These are phyloP conservation scores for Nemania serpens DNA, from an alignment of 2,329 filamentous ascomycete species.

Conservation along the genomic window DNA sequence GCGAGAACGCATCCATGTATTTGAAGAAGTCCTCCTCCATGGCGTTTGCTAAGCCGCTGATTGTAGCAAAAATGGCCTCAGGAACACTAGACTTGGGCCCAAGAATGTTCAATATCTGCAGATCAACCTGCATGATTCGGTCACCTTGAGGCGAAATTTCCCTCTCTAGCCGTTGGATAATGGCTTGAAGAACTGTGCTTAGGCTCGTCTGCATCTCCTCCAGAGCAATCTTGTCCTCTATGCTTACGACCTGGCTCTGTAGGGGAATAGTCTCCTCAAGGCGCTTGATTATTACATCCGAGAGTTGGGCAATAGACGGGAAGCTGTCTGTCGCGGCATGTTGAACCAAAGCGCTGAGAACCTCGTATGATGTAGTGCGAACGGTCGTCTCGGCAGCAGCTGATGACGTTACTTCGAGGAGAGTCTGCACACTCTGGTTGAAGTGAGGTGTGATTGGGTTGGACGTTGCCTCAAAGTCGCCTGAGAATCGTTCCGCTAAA, in stretches of 20 bases:
- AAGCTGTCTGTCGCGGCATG: constrained; percentile 89
- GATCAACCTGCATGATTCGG: constrained; percentile 87
- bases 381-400: constrained; percentile 84
- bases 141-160: constrained; percentile 91
- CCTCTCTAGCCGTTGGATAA: constrained; percentile 87
- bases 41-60: constrained; percentile 88
- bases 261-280: constrained; percentile 88
- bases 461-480: constrained; percentile 74
- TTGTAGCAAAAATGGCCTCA: constrained; percentile 88
- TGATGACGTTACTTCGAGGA: constrained; percentile 84
- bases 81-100: constrained; percentile 90
- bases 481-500: constrained; percentile 91
- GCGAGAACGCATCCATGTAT: constrained; percentile 96
- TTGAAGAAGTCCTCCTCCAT: constrained; percentile 92
- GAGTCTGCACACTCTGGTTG: constrained; percentile 83
- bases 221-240: constrained; percentile 93
- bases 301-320: constrained; percentile 77
- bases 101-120: constrained; percentile 78
- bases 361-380: constrained; percentile 94
- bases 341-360: constrained; percentile 91
- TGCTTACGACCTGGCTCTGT: constrained; percentile 91
- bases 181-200: constrained; percentile 86
- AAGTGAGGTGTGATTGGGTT: constrained; percentile 93
- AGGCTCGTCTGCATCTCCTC: constrained; percentile 98
- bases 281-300: constrained; percentile 86